Percentiles rank a stretch among this genome's conserved stretches.
phyloP scores from a whole-genome alignment of 345 rosid species.

The Kandelia obovata region DNA sequence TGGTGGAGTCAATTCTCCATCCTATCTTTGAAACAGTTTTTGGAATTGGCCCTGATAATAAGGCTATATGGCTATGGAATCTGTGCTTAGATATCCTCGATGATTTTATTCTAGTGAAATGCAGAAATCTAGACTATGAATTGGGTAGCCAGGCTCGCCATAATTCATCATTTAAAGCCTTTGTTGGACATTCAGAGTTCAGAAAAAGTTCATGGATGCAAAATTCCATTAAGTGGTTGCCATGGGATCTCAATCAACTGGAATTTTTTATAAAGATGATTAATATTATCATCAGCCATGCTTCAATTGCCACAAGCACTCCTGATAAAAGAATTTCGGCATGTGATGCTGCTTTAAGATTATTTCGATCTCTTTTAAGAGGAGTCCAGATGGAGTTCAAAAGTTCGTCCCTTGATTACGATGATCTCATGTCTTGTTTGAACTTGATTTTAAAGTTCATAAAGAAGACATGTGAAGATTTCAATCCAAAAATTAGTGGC shows the following conservation, averaged over 20 bases:
- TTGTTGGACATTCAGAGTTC: constrained; percentile 23
- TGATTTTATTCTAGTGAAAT: constrained; percentile 34
- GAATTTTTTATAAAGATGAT: constrained; percentile 35
- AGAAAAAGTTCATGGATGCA: constrained; percentile 23
- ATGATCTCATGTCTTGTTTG: constrained; percentile 37
- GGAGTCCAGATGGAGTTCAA: constrained; percentile 40
- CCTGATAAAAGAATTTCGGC: constrained; percentile 29
- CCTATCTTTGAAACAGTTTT: constrained; percentile 50
- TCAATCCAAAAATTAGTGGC: constrained; percentile 14
- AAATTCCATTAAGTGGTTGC: constrained; percentile 49
- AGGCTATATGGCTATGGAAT: constrained; percentile 40
- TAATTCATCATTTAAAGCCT: constrained; percentile 17
- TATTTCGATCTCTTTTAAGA: constrained; percentile 47
- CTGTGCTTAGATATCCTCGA: constrained; percentile 44
- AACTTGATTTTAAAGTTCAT: constrained; percentile 36
- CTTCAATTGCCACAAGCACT: constrained; percentile 12
- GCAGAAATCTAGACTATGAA: constrained; percentile 18
- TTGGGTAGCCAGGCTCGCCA: constrained; percentile 16
- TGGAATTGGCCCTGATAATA: constrained; percentile 25
- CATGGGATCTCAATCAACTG: constrained; percentile 41
- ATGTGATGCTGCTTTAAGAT: constrained; percentile 38
- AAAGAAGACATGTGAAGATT: constrained; percentile 30
- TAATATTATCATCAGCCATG: constrained; percentile 26
- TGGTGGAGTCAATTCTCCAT: constrained; percentile 37
- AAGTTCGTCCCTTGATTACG: constrained; percentile 25